phyloP scores from a whole-genome alignment of 768 basidiomycete species.

The Amanita jacksonii region DNA sequence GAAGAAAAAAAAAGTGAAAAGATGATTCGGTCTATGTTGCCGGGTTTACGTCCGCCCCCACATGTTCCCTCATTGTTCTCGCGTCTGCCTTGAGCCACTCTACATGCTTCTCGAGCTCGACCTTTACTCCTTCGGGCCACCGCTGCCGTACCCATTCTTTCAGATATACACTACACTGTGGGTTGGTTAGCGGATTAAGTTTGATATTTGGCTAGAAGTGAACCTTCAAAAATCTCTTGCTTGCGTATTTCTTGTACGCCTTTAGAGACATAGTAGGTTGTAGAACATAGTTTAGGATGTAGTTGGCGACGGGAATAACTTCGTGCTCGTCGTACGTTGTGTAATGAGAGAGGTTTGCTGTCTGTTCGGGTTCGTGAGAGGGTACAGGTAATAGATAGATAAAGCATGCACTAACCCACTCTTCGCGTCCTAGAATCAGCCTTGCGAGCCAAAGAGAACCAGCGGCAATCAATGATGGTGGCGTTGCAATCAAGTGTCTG shows the following conservation, averaged over 20 bases:
- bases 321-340: conserved; percentile 76
- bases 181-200: neutral
- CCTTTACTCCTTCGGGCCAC: conserved; percentile 50
- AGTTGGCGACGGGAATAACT: conserved; percentile 69
- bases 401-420: conserved; percentile 55
- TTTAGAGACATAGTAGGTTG: conserved; percentile 63
- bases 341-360: conserved; percentile 79
- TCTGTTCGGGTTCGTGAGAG: conserved; percentile 34
- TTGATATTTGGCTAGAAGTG: too few species aligned
- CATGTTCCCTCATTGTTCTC: conserved; percentile 12
- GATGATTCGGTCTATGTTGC: too few species aligned
- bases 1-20: too few species aligned
- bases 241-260: conserved; percentile 84
- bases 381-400: neutral
- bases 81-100: conserved; percentile 43
- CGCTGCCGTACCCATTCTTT: conserved; percentile 69
- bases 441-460: conserved; percentile 83
- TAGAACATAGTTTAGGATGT: conserved; percentile 84
- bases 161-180: conserved; percentile 67
- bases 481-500: conserved; percentile 60
- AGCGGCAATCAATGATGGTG: conserved; percentile 76
- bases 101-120: conserved; percentile 49
- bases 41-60: too few species aligned
- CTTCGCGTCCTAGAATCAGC: conserved; percentile 63
- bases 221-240: conserved; percentile 82